A percentile compares a stretch with the other conserved stretches of the same genome.
These are phyloP conservation scores for Claviceps sp. DNA, from an alignment of 2,329 filamentous ascomycete species.

Conservation along the genomic window DNA sequence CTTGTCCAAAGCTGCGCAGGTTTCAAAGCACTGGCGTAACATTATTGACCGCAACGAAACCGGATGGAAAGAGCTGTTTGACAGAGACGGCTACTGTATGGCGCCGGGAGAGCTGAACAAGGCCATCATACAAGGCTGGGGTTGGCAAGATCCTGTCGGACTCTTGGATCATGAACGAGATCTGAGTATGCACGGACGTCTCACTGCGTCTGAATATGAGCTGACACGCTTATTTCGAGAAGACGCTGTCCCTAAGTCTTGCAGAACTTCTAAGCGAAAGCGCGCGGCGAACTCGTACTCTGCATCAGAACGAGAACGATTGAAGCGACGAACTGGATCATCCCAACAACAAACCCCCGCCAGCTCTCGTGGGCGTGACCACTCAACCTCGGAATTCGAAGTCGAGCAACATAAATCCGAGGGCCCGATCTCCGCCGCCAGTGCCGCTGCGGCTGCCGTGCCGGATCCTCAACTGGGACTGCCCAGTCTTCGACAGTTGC, in stretches of 20 bases:
- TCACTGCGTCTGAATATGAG: constrained; percentile 41
- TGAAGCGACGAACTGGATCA: constrained; percentile 36
- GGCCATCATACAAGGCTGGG: constrained; percentile 87
- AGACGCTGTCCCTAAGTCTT: constrained; percentile 27
- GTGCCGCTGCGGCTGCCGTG: constrained; percentile 68
- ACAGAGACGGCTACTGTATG: constrained; percentile 67
- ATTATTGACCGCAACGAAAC: constrained; percentile 88
- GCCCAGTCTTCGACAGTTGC: constrained; percentile 64
- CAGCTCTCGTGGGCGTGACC: constrained; percentile 26
- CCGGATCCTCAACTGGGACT: constrained; percentile 72
- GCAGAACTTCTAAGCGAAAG: constrained; percentile 43
- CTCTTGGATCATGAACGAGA: constrained; percentile 68
- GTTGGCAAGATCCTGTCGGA: constrained; percentile 82
- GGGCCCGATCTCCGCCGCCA: constrained; percentile 76
- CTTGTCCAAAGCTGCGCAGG: constrained; percentile 79
- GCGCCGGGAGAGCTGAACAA: constrained; percentile 71
- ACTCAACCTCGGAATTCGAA: constrained; percentile 23
- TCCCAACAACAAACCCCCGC: constrained; percentile 25
- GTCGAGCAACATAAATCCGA: constrained; percentile 48
- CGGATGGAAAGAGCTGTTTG: constrained; percentile 88
- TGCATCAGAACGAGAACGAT: constrained; percentile 36
- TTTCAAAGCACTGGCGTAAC: constrained; percentile 86
- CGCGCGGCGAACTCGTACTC: constrained; percentile 32
- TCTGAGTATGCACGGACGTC: constrained; percentile 45
- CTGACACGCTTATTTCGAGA: constrained; percentile 28